Base-by-base conservation (phyloP, 768 basidiomycete species). In the Boletus vermiculosoides region DNA sequence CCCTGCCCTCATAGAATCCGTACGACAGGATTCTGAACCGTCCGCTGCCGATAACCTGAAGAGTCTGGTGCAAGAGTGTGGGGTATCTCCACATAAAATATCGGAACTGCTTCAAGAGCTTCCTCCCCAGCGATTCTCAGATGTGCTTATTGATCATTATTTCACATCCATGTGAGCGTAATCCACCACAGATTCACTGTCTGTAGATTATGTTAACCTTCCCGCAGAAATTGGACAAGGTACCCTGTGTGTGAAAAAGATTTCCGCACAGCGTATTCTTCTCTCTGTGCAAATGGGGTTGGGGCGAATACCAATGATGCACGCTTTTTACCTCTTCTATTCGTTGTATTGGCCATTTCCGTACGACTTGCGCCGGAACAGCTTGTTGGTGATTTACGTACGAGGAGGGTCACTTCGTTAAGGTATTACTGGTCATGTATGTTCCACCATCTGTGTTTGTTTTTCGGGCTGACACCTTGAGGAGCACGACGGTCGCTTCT, bases 361-460 rank as follows among this genome's bases (percentile, higher is more conserved):
- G 90, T 88, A 15, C 78, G 94, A 59, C 76, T 96, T 25, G 91
- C 94, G 4, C 93, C 94, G 4, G 92, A 94, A 64, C 79, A 83
- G 55, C 84, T 96, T 63, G 89, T 80, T 33, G 93, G 92, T 1
- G 90, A 94, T 71, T 83, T 87, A 55, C 82, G 86, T 45, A 84
- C 77, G 44, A 79, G 90, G 52, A 80, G 90, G 66, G 77, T 93
- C 28, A 92, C 89, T 9, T 94, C 92, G 37, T 75, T 93, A 50
- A 83, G 93, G 58, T 96, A 93, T 76, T 96, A 97, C 68, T 98
- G 94, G 94, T 92, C 89, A 53, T 95, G 93, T 95, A 68, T 74
- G 93, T 81, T 42, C 13, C 50, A 34, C 16, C 8, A 28, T 53
- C 36, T 34, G n/a, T 39, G 10, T 20, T 18, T 54, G 7, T 40